Conservation (phyloP, 257 asterid genomes). For the Jasminum sambac region DNA sequence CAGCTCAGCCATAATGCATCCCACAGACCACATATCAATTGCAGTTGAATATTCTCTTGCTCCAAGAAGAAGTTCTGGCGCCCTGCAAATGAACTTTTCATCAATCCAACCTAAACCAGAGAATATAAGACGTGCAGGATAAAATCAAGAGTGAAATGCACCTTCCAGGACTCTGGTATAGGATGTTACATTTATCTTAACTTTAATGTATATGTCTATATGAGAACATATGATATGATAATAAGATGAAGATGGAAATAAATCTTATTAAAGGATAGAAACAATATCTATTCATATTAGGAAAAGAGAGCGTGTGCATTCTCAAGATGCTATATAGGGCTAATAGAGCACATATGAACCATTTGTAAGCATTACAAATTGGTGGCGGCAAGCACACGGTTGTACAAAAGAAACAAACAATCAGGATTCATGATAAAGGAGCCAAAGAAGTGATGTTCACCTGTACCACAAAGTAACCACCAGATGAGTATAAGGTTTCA, state of each 20-base stretch:
- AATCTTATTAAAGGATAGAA: background rate
- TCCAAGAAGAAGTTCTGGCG: conserved; percentile 90
- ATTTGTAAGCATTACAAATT: background rate
- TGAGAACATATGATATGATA: background rate
- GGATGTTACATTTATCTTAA: background rate
- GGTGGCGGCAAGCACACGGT: background rate
- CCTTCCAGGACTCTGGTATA: background rate
- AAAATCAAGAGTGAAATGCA: conserved; percentile 2
- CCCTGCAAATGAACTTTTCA: conserved; percentile 44
- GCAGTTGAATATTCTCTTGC: conserved; percentile 81
- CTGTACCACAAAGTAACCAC: conserved; percentile 97
- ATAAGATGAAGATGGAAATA: background rate
- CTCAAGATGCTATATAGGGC: background rate
- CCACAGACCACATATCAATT: conserved; percentile 93
- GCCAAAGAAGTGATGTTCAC: conserved; percentile 37
- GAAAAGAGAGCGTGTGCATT: background rate
- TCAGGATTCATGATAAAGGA: background rate
- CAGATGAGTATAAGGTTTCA: conserved; percentile 78
- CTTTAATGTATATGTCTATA: background rate
- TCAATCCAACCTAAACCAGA: conserved; percentile 15
- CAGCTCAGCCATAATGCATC: conserved; percentile 92
- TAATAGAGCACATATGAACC: background rate
- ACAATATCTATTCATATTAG: background rate
- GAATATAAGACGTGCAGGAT: background rate
- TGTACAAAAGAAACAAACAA: background rate